A percentile compares a stretch with the other conserved stretches of the same genome.
These are phyloP conservation scores for Diplosphaera chodatii DNA, from an alignment of 139 green algal species.

Conservation along the genomic window DNA sequence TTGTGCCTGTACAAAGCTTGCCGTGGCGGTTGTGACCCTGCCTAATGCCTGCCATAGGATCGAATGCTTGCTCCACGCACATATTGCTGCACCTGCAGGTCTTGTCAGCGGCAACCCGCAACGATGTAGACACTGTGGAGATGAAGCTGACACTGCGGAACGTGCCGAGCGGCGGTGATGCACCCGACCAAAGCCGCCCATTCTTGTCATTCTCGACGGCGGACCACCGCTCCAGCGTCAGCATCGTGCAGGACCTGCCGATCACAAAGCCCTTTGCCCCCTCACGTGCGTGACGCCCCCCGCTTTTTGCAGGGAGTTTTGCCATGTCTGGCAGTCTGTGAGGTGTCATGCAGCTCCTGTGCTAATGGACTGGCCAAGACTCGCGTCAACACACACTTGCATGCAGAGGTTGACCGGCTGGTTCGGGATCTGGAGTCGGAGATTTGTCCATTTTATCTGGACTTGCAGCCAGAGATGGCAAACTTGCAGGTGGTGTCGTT, in stretches of 20 bases:
- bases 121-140: conserved; percentile 28
- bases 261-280: conserved; percentile 51
- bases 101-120: not conserved
- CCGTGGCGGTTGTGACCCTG: no score
- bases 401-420: conserved; percentile 46
- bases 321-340: no score
- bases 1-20: no score
- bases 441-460: conserved; percentile 69
- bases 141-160: conserved; percentile 50
- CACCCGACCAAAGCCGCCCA: conserved; percentile 20
- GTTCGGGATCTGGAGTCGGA: conserved; percentile 26
- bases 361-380: no score
- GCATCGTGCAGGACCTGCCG: conserved; percentile 65
- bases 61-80: no score
- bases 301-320: no score
- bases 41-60: no score
- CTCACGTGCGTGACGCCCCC: conserved; percentile 17
- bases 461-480: conserved; percentile 46
- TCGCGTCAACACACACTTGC: no score
- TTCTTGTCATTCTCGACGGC: conserved; percentile 57
- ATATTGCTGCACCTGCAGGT: no score
- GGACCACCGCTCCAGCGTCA: conserved; percentile 45
- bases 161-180: conserved; percentile 12
- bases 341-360: no score
- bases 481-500: conserved; percentile 31